Base-by-base conservation (phyloP, 805 yeast species). In the Trichomonascus vanleenenianus region DNA sequence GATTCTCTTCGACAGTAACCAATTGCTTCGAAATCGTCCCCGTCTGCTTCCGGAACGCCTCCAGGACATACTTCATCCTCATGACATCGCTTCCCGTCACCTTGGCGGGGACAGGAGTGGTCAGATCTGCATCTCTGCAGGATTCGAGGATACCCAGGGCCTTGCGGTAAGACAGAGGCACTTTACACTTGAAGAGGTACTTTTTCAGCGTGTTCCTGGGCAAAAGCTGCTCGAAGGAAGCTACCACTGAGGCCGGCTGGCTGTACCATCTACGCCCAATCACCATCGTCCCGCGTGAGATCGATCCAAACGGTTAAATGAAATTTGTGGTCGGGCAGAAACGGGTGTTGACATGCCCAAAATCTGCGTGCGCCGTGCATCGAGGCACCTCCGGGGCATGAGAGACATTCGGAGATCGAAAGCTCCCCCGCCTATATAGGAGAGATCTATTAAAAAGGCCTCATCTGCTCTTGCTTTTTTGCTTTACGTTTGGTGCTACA, bases 61-160 rank as follows among this genome's bases (percentile, higher is more conserved):
- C 79, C 22, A 88, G 64, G 0, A 84, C 79, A 25, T 74, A 71
- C 59, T 85, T 85, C 67, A 85, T 78, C 2, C 73, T 59, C 76
- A 85, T 75, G 45, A 87, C 65, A 51, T 84, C 89, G 1, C 67
- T 61, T 0, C 83, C 78, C 9, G 57, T 61, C 33, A 79, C 67
- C 43, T 71, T 74, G 0, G 52, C 47, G 1, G 86, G 85, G 12
- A 59, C 30, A 5, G 27, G 27, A 5, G 30, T 32, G 14, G 39
- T 32, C 3, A 46, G 46, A 3, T 48, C 51, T 27, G 44, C 42
- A 32, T 53, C 50, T 15, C 42, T 14, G 42, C 57, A 54, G 11
- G 59, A 52, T 11, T 52, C 47, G 25, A 55, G 49, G 8, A 51
- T 40, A 27, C 39, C 44, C 9, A 51, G 18, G 6, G 52, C 54